These are phyloP conservation scores for Pterocarpus macrocarpus DNA, from an alignment of 306 rosid species.

Conservation along the genomic window DNA sequence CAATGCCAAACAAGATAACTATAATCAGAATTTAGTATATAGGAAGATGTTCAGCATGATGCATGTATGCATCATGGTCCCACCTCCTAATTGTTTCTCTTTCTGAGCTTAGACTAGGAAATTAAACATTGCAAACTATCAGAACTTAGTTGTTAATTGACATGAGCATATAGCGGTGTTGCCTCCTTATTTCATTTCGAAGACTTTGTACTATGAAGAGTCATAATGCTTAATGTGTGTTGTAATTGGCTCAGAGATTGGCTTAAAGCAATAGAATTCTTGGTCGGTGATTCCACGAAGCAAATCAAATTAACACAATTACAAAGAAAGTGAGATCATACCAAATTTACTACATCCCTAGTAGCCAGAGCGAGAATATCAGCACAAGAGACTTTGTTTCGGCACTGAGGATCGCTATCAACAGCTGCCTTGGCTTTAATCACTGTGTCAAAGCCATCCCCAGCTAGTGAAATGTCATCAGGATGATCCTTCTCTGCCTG, in stretches of 20 bases:
- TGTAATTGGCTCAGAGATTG: too few relatives aligned
- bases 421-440: slow-evolving; percentile 85
- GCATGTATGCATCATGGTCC: background rate
- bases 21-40: background rate
- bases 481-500: slow-evolving; percentile 78
- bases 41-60: background rate
- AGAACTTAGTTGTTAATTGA: background rate
- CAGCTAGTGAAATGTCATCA: slow-evolving; percentile 79
- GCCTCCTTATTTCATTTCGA: background rate
- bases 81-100: background rate
- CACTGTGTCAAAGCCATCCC: slow-evolving; percentile 94
- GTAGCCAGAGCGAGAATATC: slow-evolving; percentile 90
- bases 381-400: slow-evolving; percentile 89
- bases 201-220: background rate
- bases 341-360: slow-evolving; percentile 83
- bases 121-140: background rate
- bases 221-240: background rate
- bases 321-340: slow-evolving; percentile 34
- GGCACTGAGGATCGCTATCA: slow-evolving; percentile 63
- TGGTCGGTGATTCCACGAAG: background rate
- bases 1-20: background rate
- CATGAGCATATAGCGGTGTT: background rate
- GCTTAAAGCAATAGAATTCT: too few relatives aligned
- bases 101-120: background rate
- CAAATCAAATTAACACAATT: background rate